Evolutionary conservation across 2,329 filamentous ascomycete species (phyloP).

Genomic region (Trichophyton verrucosum): DNA sequence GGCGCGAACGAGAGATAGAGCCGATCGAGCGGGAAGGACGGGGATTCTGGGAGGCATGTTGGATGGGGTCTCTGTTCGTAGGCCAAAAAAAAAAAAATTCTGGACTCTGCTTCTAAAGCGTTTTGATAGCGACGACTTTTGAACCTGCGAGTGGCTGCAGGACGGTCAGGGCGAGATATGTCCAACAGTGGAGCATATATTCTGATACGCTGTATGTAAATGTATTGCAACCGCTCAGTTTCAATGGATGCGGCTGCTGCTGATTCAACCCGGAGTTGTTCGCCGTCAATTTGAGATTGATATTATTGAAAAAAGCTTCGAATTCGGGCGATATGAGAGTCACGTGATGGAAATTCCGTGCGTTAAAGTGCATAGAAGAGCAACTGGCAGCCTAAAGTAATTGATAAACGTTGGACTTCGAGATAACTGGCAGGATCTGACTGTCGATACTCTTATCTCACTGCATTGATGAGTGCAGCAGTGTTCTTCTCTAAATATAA

Average conservation of each 20-base stretch:
- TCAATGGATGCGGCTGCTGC: neutral
- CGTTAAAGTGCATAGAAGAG: neutral
- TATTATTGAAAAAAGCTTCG: neutral
- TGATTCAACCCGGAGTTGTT: neutral
- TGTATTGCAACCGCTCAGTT: neutral
- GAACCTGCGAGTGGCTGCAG: neutral
- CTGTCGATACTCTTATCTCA: too few species aligned
- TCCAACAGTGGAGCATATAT: neutral
- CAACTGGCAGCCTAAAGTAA: too few species aligned
- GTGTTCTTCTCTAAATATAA: too few species aligned
- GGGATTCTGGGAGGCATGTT: conserved; percentile 10
- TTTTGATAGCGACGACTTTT: neutral
- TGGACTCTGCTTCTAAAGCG: neutral
- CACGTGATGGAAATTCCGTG: neutral
- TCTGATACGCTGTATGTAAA: neutral
- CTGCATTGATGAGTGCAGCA: too few species aligned
- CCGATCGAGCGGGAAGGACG: conserved; percentile 3
- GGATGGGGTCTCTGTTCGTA: neutral
- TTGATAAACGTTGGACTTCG: too few species aligned
- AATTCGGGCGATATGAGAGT: neutral
- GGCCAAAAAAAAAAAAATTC: neutral
- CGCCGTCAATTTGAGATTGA: neutral
- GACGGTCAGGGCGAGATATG: neutral
- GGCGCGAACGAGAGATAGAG: conserved; percentile 5
- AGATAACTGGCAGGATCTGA: too few species aligned